Evolutionary conservation across 768 basidiomycete species (phyloP).

Genomic region (Naganishia vaughanmartiniae): DNA sequence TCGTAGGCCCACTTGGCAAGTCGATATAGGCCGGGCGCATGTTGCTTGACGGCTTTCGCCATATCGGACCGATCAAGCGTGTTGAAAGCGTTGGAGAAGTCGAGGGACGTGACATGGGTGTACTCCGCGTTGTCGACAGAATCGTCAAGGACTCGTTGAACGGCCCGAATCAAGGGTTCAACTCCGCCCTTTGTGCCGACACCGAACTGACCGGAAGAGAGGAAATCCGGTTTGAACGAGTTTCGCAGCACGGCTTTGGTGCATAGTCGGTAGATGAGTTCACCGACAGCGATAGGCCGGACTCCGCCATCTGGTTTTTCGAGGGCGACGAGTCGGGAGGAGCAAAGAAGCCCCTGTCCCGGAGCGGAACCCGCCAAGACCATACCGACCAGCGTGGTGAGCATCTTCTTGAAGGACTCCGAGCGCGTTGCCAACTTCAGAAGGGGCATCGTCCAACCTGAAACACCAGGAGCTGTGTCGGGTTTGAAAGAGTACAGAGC

Average conservation of each 20-base stretch:
- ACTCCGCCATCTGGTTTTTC: constrained; percentile 33
- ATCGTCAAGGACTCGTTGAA: constrained; percentile 30
- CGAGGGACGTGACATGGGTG: constrained; percentile 33
- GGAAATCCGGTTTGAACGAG: constrained; percentile 18
- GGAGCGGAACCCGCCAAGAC: constrained; percentile 19
- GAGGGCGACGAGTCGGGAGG: constrained; percentile 34
- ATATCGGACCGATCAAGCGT: constrained; percentile 11
- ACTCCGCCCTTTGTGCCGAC: constrained; percentile 34
- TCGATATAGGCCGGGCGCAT: constrained; percentile 33
- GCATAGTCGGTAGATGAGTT: constrained; percentile 35
- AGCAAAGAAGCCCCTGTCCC: constrained; percentile 29
- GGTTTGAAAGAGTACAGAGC: constrained; percentile 1
- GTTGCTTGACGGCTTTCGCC: constrained; percentile 11
- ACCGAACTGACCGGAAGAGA: constrained; percentile 33
- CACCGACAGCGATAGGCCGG: constrained; percentile 40
- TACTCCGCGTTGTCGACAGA: constrained; percentile 5
- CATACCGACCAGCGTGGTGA: background rate
- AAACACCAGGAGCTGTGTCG: constrained; percentile 18
- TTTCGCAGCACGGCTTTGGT: constrained; percentile 32
- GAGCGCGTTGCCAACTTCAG: background rate
- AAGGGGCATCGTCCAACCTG: constrained; percentile 19
- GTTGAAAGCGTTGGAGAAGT: constrained; percentile 41
- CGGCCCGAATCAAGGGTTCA: constrained; percentile 32
- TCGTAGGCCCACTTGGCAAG: constrained; percentile 26
- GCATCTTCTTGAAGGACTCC: background rate